Base-by-base conservation (phyloP, 202 grass and related monocot species). In the Setaria viridis region DNA sequence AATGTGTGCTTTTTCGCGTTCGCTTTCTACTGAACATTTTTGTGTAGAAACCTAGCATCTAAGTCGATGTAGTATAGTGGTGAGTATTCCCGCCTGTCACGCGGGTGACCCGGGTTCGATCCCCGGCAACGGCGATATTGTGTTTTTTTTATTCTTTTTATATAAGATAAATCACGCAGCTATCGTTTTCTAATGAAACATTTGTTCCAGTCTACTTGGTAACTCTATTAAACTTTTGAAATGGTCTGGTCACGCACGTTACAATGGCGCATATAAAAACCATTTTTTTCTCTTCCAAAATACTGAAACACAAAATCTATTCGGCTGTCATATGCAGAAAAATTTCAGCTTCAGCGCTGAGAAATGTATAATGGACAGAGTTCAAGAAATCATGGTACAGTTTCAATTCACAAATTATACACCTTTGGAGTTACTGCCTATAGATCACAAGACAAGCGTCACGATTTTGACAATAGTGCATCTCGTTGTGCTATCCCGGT, bases 41-140 rank as follows among this genome's bases (percentile, higher is more conserved):
- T 25, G 25, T 25, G 25, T 25, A 25, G 25, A 25, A 25, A 25
- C 25, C 25, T 2, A 0, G 20, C 55, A 57, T 2, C 55, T 0
- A 81, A 58, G 89, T 94, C 88, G 88, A 92, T 94, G 90, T 94
- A 92, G 91, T 96, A 94, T 99, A 94, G 91, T 99, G 90, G 96
- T 94, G 80, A 94, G 93, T 94, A 94, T 94, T 88, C 90, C 88
- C 88, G 88, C 90, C 91, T 98, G 91, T 99, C 93, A 95, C 94
- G 87, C 87, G 89, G 91, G 87, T n/a, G 88, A 93, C 91, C 89
- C 89, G 87, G 91, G 87, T 93, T 95, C 87, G 89, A 95, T 93
- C 94, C 91, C 89, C 91, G 94, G 89, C 89, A 93, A 91, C 87
- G 89, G 91, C 67, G 67, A n/a, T n/a, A n/a, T n/a, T n/a, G n/a